Evolutionary conservation across 2,329 filamentous ascomycete genomes (phyloP).

Genomic region (Corynespora cassiicola): DNA sequence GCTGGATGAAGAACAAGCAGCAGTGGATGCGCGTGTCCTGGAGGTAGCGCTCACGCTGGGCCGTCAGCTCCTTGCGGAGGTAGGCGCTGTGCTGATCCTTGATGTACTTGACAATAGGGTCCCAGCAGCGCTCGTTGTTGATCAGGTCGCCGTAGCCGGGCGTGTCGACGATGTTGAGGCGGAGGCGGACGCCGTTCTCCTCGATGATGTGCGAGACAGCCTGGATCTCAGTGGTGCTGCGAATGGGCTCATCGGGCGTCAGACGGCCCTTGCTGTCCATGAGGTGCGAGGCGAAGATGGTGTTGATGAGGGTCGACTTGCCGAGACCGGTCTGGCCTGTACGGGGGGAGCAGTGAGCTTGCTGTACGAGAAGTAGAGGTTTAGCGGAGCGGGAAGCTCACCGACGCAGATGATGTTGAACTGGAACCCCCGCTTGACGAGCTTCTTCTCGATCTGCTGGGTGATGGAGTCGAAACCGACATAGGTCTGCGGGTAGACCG

Average conservation of each 20-base stretch:
- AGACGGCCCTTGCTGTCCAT: conserved; percentile 98
- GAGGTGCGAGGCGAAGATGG: conserved; percentile 98
- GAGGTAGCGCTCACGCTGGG: conserved; percentile 98
- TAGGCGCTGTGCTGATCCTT: conserved; percentile 99
- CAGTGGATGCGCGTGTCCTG: conserved; percentile 99
- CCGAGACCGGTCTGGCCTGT: conserved; percentile 96
- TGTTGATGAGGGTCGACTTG: conserved; percentile 99
- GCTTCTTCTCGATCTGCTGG: conserved; percentile 98
- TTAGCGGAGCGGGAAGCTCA: conserved; percentile 67
- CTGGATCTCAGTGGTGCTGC: conserved; percentile 97
- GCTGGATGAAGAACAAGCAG: conserved; percentile 99
- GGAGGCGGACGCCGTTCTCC: conserved; percentile 97
- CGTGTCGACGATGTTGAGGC: conserved; percentile 98
- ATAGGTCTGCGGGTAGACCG: conserved; percentile 90
- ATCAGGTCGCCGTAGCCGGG: conserved; percentile 98
- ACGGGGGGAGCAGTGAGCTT: too few relatives aligned
- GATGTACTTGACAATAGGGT: conserved; percentile 99
- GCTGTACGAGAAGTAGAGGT: conserved; percentile 3
- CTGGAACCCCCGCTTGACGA: conserved; percentile 98
- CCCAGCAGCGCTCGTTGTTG: conserved; percentile 99
- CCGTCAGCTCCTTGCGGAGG: conserved; percentile 98
- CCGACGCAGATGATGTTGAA: conserved; percentile 99
- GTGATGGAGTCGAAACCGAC: conserved; percentile 99
- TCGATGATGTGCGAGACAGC: conserved; percentile 98
- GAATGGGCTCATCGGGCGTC: conserved; percentile 88